Base-by-base conservation (phyloP, 1,284 basidiomycete species). In the Mrakiaceae sp. region DNA sequence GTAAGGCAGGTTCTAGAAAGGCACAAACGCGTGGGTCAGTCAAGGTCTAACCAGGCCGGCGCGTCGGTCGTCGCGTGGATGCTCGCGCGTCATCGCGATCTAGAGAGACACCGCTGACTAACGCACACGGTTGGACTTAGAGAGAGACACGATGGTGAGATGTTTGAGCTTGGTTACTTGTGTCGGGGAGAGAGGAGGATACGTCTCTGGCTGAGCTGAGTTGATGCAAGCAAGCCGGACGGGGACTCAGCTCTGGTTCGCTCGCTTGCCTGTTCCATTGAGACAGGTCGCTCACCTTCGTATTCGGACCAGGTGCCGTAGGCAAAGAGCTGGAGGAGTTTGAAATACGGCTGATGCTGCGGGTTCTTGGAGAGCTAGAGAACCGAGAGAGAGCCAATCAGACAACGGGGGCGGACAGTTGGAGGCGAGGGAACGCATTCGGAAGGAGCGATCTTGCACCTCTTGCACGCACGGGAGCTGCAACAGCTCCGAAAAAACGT, bases 161-260 rank as follows among this genome's bases (percentile, higher is more conserved):
- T 95, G 90, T 76, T 90, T 92, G 14, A 98, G 82, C 75, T 98
- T 98, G 44, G 80, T 83, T 3, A 82, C 80, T 71, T 97, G 92
- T 0, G 84, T 82, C 2, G 79, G 73, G 60, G 84, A 87, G 53
- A 98, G 77, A 0, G 83, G 71, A 0, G 92, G 91, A 46, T 87
- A 79, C 0, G 77, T 66, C 63, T 83, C 81, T 72, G 84, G 82
- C 74, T 85, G 79, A 68, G 82, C 86, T 90, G 74, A n/a, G 44
- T 40, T 6, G 5, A 46, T n/a, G 42, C 16, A 27, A 16, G 27
- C 11, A 42, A 60, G 44, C 16, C 5, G 5, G 2, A 48, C 44
- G 11, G 9, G 48, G n/a, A 12, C 44, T 39, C 48, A 43, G 12
- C 12, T 58, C 44, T 46, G 16, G 27, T 39, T 53, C 11, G 53